A percentile compares a stretch with the other conserved stretches of the same genome.
Evolutionary conservation across 2,329 filamentous ascomycete genomes (phyloP).

Genomic region (Xylaria hypoxylon): DNA sequence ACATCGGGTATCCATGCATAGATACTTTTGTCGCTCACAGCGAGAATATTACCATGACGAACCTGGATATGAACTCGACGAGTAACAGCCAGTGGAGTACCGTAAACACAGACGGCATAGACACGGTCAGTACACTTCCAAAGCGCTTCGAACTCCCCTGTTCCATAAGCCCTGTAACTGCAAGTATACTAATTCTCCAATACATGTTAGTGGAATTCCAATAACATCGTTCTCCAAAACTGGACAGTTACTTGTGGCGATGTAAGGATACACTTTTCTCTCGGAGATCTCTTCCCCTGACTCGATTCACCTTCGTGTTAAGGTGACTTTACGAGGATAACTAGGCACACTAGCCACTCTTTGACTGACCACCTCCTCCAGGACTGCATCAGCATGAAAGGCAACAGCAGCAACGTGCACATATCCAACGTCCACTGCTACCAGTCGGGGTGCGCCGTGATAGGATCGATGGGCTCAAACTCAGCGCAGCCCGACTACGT

Average conservation of each 20-base stretch:
- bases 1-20: constrained; percentile 13
- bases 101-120: constrained; percentile 63
- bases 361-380: constrained; percentile 30
- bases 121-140: constrained; percentile 49
- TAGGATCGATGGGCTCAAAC: constrained; percentile 55
- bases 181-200: constrained; percentile 3
- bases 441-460: constrained; percentile 54
- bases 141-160: neutral
- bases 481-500: constrained; percentile 51
- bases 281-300: neutral
- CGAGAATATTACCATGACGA: constrained; percentile 63
- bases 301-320: neutral
- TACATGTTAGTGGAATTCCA: constrained; percentile 57
- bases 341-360: neutral
- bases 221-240: constrained; percentile 58
- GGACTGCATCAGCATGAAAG: constrained; percentile 57
- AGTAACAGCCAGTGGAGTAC: constrained; percentile 58
- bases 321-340: neutral
- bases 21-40: constrained; percentile 56
- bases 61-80: constrained; percentile 63
- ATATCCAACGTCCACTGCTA: constrained; percentile 55
- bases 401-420: constrained; percentile 55
- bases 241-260: constrained; percentile 58
- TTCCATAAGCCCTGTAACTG: neutral
- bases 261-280: constrained; percentile 44